These are phyloP conservation scores for Chrysoporthe deuterocubensis DNA, from an alignment of 2,329 filamentous ascomycete species.

Conservation along the genomic window DNA sequence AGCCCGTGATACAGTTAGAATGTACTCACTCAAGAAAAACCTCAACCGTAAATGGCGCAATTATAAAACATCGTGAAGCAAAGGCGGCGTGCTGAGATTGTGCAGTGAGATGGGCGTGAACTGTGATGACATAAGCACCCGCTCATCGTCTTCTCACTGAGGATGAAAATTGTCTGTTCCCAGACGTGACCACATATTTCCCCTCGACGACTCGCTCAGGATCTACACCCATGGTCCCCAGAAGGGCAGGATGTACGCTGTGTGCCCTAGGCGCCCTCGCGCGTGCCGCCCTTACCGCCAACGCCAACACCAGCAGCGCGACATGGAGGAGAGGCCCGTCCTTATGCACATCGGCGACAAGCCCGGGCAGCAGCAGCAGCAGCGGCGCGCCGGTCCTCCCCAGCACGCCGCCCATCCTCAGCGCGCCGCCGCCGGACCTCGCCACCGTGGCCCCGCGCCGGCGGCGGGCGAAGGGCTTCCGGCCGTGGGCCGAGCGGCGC, in stretches of 20 bases:
- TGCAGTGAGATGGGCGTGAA: neutral
- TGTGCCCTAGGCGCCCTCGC: neutral
- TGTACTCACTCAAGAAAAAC: too few relatives aligned
- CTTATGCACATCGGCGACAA: neutral
- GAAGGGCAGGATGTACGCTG: neutral
- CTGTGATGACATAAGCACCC: neutral
- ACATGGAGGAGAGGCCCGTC: neutral
- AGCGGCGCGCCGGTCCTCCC: too few relatives aligned
- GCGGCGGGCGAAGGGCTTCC: too few relatives aligned
- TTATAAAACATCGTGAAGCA: neutral
- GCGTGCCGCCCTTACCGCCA: neutral
- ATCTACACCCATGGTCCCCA: neutral
- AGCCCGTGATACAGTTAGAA: too few relatives aligned
- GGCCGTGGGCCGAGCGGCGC: neutral
- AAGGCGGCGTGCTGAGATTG: too few relatives aligned
- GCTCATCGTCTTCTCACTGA: neutral
- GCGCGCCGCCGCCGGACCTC: neutral
- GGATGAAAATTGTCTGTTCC: neutral
- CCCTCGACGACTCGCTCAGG: neutral
- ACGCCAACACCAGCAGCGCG: too few relatives aligned
- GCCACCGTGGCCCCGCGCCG: neutral
- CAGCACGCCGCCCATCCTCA: neutral
- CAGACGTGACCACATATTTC: neutral
- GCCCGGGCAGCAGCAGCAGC: too few relatives aligned
- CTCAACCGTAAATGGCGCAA: too few relatives aligned